These are phyloP conservation scores for Glycyrrhiza uralensis DNA, from an alignment of 306 rosid species.

Conservation along the genomic window DNA sequence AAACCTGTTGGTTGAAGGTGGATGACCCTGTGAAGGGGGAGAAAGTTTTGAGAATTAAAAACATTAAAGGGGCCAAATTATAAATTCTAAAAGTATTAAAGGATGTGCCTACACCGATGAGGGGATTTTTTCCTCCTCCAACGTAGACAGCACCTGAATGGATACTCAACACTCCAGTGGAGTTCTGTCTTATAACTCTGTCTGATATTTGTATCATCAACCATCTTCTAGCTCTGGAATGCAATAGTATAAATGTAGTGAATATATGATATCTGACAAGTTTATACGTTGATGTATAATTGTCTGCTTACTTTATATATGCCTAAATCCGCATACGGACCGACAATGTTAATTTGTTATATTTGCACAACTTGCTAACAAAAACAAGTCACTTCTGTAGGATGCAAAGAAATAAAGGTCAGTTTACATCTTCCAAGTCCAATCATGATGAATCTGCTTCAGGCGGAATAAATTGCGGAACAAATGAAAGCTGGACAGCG, in stretches of 20 bases:
- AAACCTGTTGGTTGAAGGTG: too few relatives aligned
- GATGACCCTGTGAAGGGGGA: too few relatives aligned
- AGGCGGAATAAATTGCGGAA: constrained; percentile 48
- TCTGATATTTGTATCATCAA: not conserved
- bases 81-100: too few relatives aligned
- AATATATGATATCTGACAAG: not conserved
- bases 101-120: too few relatives aligned
- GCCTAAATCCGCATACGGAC: not conserved
- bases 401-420: constrained; percentile 81
- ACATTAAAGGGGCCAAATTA: too few relatives aligned
- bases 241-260: not conserved
- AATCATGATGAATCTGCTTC: constrained; percentile 59
- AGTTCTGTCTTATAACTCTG: not conserved
- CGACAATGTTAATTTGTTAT: constrained; percentile 15
- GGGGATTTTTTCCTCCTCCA: too few relatives aligned
- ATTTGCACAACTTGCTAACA: constrained; percentile 13
- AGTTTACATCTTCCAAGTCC: constrained; percentile 70
- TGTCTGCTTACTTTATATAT: not conserved
- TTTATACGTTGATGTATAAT: not conserved
- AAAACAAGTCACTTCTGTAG: constrained; percentile 32
- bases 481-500: constrained; percentile 42
- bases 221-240: constrained; percentile 6
- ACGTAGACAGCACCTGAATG: too few relatives aligned
- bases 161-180: not conserved
- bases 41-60: too few relatives aligned